Conservation (phyloP, 2,329 filamentous ascomycete genomes). For the Dactylonectria estremocensis region DNA sequence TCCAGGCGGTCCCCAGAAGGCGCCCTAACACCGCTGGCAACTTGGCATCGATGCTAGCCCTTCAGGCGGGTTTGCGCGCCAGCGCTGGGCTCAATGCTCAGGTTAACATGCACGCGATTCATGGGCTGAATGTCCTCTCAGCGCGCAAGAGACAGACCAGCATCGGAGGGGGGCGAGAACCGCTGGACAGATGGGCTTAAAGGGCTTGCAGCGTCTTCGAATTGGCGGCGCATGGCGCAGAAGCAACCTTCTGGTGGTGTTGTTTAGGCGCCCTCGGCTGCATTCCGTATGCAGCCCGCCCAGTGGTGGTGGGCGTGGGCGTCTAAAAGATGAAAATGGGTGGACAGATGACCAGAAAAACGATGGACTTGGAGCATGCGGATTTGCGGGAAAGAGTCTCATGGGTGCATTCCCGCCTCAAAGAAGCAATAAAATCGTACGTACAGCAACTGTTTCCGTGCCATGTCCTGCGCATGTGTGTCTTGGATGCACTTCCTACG, state of each 20-base stretch:
- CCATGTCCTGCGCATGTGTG: background rate
- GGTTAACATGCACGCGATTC: constrained; percentile 27
- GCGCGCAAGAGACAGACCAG: constrained; percentile 1
- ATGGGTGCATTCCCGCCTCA: constrained; percentile 5
- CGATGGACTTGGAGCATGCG: background rate
- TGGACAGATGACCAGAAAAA: constrained; percentile 4
- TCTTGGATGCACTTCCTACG: constrained; percentile 16
- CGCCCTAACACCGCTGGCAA: constrained; percentile 13
- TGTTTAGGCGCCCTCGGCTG: constrained; percentile 11
- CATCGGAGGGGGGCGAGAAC: background rate
- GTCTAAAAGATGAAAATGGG: constrained; percentile 12
- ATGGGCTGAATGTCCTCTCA: constrained; percentile 11
- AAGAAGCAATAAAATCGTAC: background rate
- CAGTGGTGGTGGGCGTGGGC: background rate
- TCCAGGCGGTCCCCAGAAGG: constrained; percentile 1
- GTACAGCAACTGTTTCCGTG: background rate
- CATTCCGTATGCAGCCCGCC: background rate
- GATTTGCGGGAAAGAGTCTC: background rate
- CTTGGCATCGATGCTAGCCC: constrained; percentile 10
- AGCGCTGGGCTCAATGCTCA: constrained; percentile 22
- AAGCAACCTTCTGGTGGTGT: constrained; percentile 24
- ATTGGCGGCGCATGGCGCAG: constrained; percentile 16
- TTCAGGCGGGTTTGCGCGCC: constrained; percentile 17
- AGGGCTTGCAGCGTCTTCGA: constrained; percentile 20
- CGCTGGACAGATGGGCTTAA: constrained; percentile 14